Evolutionary conservation across 306 rosid genomes (phyloP).

Genomic region (Erythrophleum fordii): DNA sequence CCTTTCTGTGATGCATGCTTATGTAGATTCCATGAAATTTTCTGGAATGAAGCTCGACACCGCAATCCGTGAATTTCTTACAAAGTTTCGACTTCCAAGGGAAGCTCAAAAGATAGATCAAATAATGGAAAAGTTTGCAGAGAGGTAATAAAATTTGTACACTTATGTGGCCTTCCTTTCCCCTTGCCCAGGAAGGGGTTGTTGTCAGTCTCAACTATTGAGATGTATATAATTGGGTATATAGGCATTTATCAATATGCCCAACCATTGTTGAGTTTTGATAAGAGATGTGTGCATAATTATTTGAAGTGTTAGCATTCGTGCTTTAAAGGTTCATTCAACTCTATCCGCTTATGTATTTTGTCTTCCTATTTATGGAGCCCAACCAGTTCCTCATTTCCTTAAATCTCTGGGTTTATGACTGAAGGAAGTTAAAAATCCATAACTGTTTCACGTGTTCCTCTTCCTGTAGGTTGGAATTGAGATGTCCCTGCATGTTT

Average conservation of each 20-base stretch:
- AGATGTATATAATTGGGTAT: constrained; percentile 17
- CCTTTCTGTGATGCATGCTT: constrained; percentile 95
- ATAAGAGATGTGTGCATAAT: no score
- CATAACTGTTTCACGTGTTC: no score
- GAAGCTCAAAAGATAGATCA: constrained; percentile 99
- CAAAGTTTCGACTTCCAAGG: constrained; percentile 94
- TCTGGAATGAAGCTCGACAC: constrained; percentile 85
- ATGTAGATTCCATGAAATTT: constrained; percentile 88
- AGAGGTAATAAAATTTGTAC: constrained; percentile 60
- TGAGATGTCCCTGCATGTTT: no score
- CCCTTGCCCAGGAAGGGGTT: neutral
- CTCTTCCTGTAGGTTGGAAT: no score
- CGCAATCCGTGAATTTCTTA: constrained; percentile 96
- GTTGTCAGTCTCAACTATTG: constrained; percentile 11
- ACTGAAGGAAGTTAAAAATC: no score
- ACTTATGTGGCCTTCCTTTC: constrained; percentile 33
- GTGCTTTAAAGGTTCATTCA: no score
- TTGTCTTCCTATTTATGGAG: no score
- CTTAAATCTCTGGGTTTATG: no score
- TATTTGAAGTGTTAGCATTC: no score
- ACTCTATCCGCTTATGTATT: no score
- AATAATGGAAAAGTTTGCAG: constrained; percentile 98
- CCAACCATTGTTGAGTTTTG: constrained; percentile 13
- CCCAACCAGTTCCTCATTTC: no score
- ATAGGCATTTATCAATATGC: constrained; percentile 18